Evolutionary conservation across 164 flowering plant species (phyloP), one percentile per base, ranked within the genome.

Genomic region (Amborella trichopoda): DNA sequence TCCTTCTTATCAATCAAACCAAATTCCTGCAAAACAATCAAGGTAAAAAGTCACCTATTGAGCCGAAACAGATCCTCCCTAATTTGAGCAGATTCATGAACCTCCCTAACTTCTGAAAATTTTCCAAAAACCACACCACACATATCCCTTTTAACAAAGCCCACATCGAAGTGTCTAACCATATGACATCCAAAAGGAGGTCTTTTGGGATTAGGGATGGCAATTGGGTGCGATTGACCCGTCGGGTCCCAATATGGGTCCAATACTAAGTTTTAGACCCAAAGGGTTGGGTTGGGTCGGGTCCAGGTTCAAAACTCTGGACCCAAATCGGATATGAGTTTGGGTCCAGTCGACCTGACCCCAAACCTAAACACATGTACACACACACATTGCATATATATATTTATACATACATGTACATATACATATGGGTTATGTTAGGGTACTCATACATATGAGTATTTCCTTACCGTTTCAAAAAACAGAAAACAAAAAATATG

Each of bases 1-100:
- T 91, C 99, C 67, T 84, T 87, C 78, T 81, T 91, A 82, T 91
- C 99, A 22, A 91, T 84, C 58, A 91, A 75, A 30, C 67, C 76
- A 59, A 91, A 91, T 68, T 91, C 99, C 99, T 91, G 84, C 70
- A 73, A 22, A 36, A 41, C 14, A 28, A 5, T 18, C 25, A 32
- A 46, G n/a, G 34, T 33, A 44, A 16, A 6, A 30, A 30, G 6
- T 30, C 6, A 13, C 34, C 13, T 30, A 6, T 6, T 6, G 34
- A 30, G 34, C 6, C 13, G 6, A 30, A 30, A n/a, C n/a, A n/a
- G n/a, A n/a, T n/a, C n/a, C n/a, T n/a, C n/a, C n/a, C n/a, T n/a
- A n/a, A n/a, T n/a, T n/a, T n/a, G n/a, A n/a, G n/a, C n/a, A n/a
- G n/a, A n/a, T n/a, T n/a, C n/a, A n/a, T n/a, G n/a, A n/a, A n/a